A percentile compares a stretch with the other conserved stretches of the same genome.
phyloP scores from a whole-genome alignment of 2,329 filamentous ascomycete species.

The Graphiopsis chlorocephala region DNA sequence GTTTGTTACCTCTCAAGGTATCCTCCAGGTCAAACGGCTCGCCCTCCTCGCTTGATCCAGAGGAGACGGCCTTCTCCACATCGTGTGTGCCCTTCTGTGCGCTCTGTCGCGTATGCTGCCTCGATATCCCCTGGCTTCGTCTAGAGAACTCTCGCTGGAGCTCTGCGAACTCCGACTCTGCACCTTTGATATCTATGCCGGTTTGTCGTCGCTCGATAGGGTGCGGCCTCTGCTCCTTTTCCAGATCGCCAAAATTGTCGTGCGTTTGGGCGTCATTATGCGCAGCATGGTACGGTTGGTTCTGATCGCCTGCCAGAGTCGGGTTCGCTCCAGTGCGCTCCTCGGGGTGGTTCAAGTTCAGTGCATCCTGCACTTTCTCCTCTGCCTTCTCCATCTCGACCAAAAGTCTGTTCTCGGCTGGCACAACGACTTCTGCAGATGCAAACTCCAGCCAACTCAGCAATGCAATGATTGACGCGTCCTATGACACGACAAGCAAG shows the following conservation, averaged over 20 bases:
- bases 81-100: constrained; percentile 48
- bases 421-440: neutral
- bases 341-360: constrained; percentile 28
- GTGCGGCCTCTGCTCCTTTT: constrained; percentile 4
- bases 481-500: neutral
- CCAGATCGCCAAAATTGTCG: constrained; percentile 11
- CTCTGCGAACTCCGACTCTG: constrained; percentile 68
- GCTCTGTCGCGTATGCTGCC: constrained; percentile 46
- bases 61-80: constrained; percentile 56
- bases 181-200: constrained; percentile 64
- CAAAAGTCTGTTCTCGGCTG: neutral
- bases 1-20: constrained; percentile 67
- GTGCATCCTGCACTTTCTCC: constrained; percentile 24
- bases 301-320: constrained; percentile 18
- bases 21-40: constrained; percentile 73
- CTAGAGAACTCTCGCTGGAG: constrained; percentile 52
- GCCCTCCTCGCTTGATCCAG: constrained; percentile 41
- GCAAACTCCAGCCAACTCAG: neutral
- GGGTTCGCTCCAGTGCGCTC: constrained; percentile 24
- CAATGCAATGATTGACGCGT: neutral
- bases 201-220: constrained; percentile 14
- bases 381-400: constrained; percentile 22
- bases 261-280: neutral
- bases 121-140: constrained; percentile 41
- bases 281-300: neutral